These are phyloP conservation scores for Trypanosoma vivax DNA, from an alignment of 208 protist species.

Conservation along the genomic window DNA sequence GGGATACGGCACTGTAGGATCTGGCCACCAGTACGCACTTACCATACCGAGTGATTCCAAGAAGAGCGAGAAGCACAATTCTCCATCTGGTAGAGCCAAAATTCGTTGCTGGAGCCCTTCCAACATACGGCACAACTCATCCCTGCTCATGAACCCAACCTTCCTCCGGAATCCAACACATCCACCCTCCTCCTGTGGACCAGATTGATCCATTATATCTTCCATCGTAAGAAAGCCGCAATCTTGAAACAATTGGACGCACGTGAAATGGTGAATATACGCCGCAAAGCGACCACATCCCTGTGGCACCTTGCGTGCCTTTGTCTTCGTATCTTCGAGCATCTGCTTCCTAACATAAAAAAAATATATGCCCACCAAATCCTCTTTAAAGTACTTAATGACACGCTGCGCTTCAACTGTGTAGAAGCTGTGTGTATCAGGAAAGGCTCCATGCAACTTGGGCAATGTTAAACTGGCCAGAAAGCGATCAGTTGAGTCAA, in stretches of 20 bases:
- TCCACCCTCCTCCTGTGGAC: constrained; percentile 2
- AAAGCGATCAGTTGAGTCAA: constrained; percentile 44
- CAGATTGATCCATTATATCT: not conserved
- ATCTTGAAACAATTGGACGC: constrained; percentile 60
- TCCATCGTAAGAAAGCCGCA: constrained; percentile 47
- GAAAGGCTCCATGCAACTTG: not conserved
- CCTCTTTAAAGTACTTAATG: constrained; percentile 57
- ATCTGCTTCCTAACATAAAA: constrained; percentile 78
- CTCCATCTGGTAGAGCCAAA: constrained; percentile 14
- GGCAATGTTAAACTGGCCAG: constrained; percentile 34
- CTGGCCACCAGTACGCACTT: constrained; percentile 71
- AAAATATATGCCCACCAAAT: constrained; percentile 70
- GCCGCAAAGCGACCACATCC: constrained; percentile 61
- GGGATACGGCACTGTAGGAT: constrained; percentile 52
- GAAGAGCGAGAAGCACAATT: constrained; percentile 71
- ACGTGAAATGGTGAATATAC: constrained; percentile 36
- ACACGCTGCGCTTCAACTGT: constrained; percentile 43
- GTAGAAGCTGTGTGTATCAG: constrained; percentile 30
- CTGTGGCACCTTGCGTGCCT: constrained; percentile 37
- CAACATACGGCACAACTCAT: constrained; percentile 32
- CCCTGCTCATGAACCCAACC: constrained; percentile 31
- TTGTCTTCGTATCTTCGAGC: constrained; percentile 22
- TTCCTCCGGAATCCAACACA: constrained; percentile 7
- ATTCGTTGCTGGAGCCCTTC: constrained; percentile 10
- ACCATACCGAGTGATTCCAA: constrained; percentile 47